Evolutionary conservation across 441 rosid species (phyloP), one percentile per base, ranked within the genome.

Genomic region (Manihot esculenta): DNA sequence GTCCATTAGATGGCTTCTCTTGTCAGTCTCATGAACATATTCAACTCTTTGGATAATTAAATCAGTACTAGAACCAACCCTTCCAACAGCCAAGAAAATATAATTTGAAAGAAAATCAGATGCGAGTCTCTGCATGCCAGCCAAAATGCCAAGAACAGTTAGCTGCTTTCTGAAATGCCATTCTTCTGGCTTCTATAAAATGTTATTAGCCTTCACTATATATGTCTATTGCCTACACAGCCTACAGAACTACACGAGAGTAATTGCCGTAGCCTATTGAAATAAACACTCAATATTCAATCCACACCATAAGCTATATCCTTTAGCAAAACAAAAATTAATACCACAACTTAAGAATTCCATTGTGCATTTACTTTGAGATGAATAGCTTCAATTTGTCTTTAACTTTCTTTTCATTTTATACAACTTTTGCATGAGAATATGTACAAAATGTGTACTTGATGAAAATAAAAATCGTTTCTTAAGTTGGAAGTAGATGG

Each of bases 1-100:
- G 80, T 93, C 97, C 98, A 91, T 91, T 27, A 88, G 94, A 73
- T 87, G 89, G 81, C 98, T 93, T 86, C 97, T 94, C 80, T 94
- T 91, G 81, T 89, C 96, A 70, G 89, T 74, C 77, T 94, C 98
- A 10, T 77, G 88, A 75, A 92, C 97, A 79, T 73, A 81, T 78
- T 90, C 96, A 71, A 90, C 95, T 81, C 97, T 89, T 87, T 94
- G 97, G 68, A 89, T 80, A 64, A 94, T 92, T 78, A 94, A 79
- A 84, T 90, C 96, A 63, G 97, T 92, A 74, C 97, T 92, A 11
- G 99, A 94, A 69, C 99, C 97, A 69, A 94, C 97, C 79, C 94
- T 83, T 66, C 96, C 97, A 73, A 92, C 97, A 70, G 99, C 89
- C 88, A 94, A 79, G 77, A 92, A 94, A 33, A 92, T 81, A 80